Conservation (phyloP, 163 green algal genomes). For the Botryococcus braunii region DNA sequence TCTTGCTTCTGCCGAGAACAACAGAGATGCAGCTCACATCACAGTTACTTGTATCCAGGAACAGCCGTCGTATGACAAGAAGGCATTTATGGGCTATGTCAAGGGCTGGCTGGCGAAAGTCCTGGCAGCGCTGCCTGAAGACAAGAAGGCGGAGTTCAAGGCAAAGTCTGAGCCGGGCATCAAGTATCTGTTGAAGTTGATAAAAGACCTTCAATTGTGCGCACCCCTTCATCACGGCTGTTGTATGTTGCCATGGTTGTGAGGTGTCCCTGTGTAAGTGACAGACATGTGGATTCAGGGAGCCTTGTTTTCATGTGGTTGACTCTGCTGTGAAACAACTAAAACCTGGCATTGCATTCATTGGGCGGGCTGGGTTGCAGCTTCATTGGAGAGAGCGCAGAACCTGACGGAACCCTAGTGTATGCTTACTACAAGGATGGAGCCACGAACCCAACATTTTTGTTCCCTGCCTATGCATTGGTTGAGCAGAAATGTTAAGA, state of each 20-base stretch:
- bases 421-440: conserved; percentile 63
- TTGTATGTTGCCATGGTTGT: no score
- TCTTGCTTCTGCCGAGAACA: no score
- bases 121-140: conserved; percentile 33
- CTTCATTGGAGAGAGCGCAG: conserved; percentile 52
- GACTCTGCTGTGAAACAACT: no score
- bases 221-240: no score
- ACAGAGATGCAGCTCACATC: no score
- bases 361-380: no score
- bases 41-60: conserved; percentile 34
- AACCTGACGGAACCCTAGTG: conserved; percentile 36
- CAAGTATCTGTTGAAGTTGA: conserved; percentile 48
- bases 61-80: conserved; percentile 51
- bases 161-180: conserved; percentile 36
- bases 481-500: conserved; percentile 9
- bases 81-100: conserved; percentile 47
- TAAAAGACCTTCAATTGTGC: conserved; percentile 60
- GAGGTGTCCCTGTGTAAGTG: no score
- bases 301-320: no score
- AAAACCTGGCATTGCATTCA: no score
- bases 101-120: conserved; percentile 47
- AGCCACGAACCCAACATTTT: conserved; percentile 41
- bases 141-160: conserved; percentile 50
- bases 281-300: no score
- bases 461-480: conserved; percentile 42